A percentile compares a stretch with the other conserved stretches of the same genome.
These are phyloP conservation scores for Globisporangium irregulare DNA, from an alignment of 352 stramenopile species.

Conservation along the genomic window DNA sequence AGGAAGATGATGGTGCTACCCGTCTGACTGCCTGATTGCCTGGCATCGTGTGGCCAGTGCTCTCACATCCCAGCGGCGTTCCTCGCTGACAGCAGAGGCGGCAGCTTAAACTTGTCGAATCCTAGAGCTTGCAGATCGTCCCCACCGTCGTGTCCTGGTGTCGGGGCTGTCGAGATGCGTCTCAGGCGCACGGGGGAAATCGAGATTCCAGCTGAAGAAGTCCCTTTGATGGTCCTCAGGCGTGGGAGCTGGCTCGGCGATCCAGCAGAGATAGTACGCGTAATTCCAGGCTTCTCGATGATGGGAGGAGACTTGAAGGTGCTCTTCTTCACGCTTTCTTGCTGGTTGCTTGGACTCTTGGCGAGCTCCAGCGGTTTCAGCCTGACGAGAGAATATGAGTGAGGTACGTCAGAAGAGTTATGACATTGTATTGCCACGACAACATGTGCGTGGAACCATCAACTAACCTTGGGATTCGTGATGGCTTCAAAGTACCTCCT, in stretches of 20 bases:
- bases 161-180: conserved; percentile 43
- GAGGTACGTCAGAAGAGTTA: background rate
- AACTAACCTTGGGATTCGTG: conserved; percentile 17
- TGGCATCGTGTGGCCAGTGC: background rate
- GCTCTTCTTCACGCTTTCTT: background rate
- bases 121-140: background rate
- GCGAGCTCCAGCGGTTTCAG: conserved; percentile 36
- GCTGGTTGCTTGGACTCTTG: conserved; percentile 15
- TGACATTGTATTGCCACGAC: background rate
- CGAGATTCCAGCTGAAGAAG: conserved; percentile 18
- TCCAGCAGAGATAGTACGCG: conserved; percentile 24
- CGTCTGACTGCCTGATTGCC: background rate
- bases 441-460: background rate
- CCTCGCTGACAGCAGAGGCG: conserved; percentile 20
- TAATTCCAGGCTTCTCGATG: conserved; percentile 8
- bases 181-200: conserved; percentile 36
- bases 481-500: conserved; percentile 10
- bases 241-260: conserved; percentile 23
- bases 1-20: conserved; percentile 1
- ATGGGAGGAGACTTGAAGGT: conserved; percentile 3
- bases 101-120: conserved; percentile 36
- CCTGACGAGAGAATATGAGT: conserved; percentile 15
- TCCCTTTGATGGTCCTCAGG: conserved; percentile 18
- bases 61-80: background rate
- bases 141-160: background rate